Percentiles rank a stretch among this genome's conserved stretches.
Evolutionary conservation across 352 stramenopile species (phyloP).

Genomic region (Globisporangium sylvaticum): DNA sequence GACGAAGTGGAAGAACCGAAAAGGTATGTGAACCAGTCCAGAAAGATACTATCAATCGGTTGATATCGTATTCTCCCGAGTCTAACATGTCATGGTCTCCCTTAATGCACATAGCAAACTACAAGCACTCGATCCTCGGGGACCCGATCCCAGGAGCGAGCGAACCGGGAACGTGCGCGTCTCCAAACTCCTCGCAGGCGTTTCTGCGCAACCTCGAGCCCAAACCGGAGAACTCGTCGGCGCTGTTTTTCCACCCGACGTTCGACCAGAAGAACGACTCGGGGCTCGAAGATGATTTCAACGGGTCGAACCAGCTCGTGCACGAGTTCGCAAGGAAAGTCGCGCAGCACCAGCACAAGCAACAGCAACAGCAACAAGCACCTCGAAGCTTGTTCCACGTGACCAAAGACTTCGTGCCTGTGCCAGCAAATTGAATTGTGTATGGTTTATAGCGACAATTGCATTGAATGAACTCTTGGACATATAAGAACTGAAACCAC

Average conservation of each 20-base stretch:
- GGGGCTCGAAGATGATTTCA: conserved; percentile 51
- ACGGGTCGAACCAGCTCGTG: conserved; percentile 43
- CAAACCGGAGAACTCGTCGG: conserved; percentile 50
- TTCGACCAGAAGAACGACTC: conserved; percentile 50
- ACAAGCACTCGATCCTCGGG: conserved; percentile 64
- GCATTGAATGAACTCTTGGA: neutral
- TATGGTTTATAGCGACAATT: neutral
- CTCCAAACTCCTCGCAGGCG: conserved; percentile 32
- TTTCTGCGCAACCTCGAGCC: conserved; percentile 58
- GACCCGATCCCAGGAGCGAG: conserved; percentile 49
- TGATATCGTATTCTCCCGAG: neutral
- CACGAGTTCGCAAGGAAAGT: conserved; percentile 46
- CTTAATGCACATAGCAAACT: conserved; percentile 36
- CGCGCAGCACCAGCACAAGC: neutral
- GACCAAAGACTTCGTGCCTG: neutral
- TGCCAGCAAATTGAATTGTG: conserved; percentile 10
- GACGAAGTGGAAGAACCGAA: conserved; percentile 83
- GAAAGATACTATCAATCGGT: neutral
- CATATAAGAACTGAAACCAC: neutral
- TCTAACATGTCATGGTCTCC: neutral
- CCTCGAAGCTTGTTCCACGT: conserved; percentile 17
- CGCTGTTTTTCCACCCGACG: conserved; percentile 54
- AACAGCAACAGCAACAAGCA: neutral
- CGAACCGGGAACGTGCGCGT: conserved; percentile 21
- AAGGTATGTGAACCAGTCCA: conserved; percentile 19